Evolutionary conservation across 1,139 yeast species (phyloP), one percentile per base, ranked within the genome.

Genomic region (Zhuliangozyma blackwelliae): DNA sequence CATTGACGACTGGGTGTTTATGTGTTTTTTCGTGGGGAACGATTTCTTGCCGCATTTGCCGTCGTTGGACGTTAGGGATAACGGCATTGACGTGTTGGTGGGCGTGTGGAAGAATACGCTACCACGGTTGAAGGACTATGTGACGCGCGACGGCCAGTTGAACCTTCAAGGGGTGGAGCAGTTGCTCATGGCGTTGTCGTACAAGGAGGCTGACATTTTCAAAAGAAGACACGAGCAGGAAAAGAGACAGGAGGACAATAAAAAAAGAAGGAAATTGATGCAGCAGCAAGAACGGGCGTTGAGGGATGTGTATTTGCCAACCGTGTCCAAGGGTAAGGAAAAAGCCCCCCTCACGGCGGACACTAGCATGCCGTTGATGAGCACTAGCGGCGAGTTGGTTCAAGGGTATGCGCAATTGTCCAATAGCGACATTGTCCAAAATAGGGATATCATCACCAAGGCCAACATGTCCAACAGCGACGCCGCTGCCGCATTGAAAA

Each of bases 21-120:
- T 94, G 90, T 92, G 97, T 73, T 94, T 94, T 67, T 94, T 94
- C 57, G 95, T 92, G 40, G 99, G 99, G 59, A 94, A 94, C 57
- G 99, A 94, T 77, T 94, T 94, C 71, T 70, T 94, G 54, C 99
- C 99, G 2, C 98, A 92, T 62, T 67, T 94, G 47, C 98, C 99
- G 6, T 82, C 95, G 36, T 71, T 94, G 44, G 97, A 92, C 55
- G 97, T 92, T 31, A 77, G 98, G 49, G 97, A 94, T 59, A 87
- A 88, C 53, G 92, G 96, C 49, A 86, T 92, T 52, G 97, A 90
- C 54, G 70, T 78, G 28, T 65, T 92, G 39, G 82, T 88, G 7
- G 75, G 73, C 30, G 78, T 92, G 34, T 92, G 98, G 98, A 89
- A 90, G 52, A 68, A 77, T 25, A 61, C 77, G 1, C 57, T 92